Percentiles rank a stretch among this genome's conserved stretches.
These are phyloP conservation scores for Tylopilus subfusipes DNA, from an alignment of 768 basidiomycete genomes.

Conservation along the genomic window DNA sequence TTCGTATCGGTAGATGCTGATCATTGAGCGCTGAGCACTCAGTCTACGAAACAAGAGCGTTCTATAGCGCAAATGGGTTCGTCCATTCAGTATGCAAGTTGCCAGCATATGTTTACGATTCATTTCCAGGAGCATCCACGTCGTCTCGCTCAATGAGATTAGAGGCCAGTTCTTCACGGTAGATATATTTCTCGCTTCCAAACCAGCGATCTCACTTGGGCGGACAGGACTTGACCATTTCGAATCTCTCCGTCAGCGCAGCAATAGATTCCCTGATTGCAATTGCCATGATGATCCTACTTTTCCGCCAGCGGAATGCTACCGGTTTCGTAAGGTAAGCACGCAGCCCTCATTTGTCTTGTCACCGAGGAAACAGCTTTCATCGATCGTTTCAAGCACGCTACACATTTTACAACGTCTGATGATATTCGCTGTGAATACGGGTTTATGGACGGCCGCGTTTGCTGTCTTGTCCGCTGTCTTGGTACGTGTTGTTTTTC, in stretches of 20 bases:
- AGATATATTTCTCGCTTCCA: too few relatives aligned
- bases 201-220: too few relatives aligned
- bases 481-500: background rate
- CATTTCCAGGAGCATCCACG: background rate
- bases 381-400: background rate
- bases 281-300: too few relatives aligned
- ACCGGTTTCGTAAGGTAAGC: background rate
- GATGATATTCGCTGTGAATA: too few relatives aligned
- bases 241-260: too few relatives aligned
- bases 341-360: background rate
- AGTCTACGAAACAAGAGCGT: background rate
- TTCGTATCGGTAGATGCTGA: background rate
- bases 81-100: background rate
- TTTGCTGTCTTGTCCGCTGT: too few relatives aligned
- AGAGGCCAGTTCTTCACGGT: background rate
- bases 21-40: too few relatives aligned
- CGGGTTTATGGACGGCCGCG: too few relatives aligned
- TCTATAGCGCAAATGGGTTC: slow-evolving; percentile 6
- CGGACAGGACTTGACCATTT: too few relatives aligned
- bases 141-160: background rate
- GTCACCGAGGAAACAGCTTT: background rate
- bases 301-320: background rate
- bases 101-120: background rate
- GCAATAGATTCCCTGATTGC: too few relatives aligned
- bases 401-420: background rate